A percentile compares a stretch with the other conserved stretches of the same genome.
phyloP scores from a whole-genome alignment of 169 alveolate species.

The Neospora caninum region DNA sequence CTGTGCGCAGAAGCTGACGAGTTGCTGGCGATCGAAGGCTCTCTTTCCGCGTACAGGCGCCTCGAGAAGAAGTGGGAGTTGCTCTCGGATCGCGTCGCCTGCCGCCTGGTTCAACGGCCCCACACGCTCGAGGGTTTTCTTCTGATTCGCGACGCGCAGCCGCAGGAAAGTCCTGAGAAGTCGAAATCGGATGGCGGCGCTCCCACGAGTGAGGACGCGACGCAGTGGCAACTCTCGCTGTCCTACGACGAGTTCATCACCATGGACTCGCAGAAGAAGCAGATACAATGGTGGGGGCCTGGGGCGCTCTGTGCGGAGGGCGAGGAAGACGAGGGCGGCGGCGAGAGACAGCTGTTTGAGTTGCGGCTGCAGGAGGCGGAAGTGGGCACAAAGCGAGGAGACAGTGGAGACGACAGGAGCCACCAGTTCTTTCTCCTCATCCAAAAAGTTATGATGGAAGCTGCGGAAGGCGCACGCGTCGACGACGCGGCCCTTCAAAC shows the following conservation, averaged over 20 bases:
- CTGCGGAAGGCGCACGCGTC: not conserved
- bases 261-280: not conserved
- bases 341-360: constrained; percentile 20
- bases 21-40: not conserved
- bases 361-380: not conserved
- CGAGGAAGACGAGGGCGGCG: not conserved
- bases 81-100: not conserved
- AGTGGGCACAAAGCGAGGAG: not conserved
- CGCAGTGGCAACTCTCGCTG: constrained; percentile 31
- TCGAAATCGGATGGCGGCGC: not conserved
- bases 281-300: constrained; percentile 29
- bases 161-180: not conserved
- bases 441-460: constrained; percentile 16
- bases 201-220: not conserved
- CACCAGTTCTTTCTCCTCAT: not conserved
- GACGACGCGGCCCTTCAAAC: not conserved
- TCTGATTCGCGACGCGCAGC: not conserved
- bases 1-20: constrained; percentile 8
- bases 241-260: constrained; percentile 31
- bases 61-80: not conserved
- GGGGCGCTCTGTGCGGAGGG: not conserved
- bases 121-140: constrained; percentile 19
- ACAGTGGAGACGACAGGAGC: not conserved
- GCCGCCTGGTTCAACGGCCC: constrained; percentile 23
- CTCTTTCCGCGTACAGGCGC: not conserved